phyloP scores from a whole-genome alignment of 768 basidiomycete species.

The Macrocybe gigantea region DNA sequence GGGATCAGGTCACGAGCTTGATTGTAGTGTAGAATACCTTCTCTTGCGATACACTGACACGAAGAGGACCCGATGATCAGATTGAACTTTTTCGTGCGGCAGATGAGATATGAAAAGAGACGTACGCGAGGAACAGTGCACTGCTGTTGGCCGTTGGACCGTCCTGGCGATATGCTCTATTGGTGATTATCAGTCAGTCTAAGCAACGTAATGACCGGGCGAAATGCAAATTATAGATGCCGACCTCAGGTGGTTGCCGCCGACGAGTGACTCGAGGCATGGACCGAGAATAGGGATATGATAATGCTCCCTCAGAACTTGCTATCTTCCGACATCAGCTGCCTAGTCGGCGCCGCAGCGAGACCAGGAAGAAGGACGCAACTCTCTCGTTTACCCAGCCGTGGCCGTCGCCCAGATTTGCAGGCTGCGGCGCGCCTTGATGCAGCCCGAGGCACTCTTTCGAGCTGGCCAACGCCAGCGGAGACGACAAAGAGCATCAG shows the following conservation, averaged over 20 bases:
- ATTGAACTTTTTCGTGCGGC: neutral
- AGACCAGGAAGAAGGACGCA: neutral
- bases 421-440: constrained; percentile 47
- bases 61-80: too few species aligned
- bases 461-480: constrained; percentile 17
- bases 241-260: constrained; percentile 66
- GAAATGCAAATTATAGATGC: neutral
- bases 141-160: constrained; percentile 16
- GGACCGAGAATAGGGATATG: constrained; percentile 61
- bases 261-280: constrained; percentile 61
- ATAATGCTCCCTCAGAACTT: constrained; percentile 65
- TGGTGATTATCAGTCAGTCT: neutral
- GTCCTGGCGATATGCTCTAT: constrained; percentile 14
- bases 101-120: neutral
- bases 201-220: too few species aligned
- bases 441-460: constrained; percentile 66
- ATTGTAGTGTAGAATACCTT: neutral
- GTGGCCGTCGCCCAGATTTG: constrained; percentile 66
- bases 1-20: too few species aligned
- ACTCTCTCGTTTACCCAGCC: constrained; percentile 39
- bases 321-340: constrained; percentile 32
- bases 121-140: constrained; percentile 17
- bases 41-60: constrained; percentile 3
- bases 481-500: too few species aligned
- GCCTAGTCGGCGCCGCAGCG: too few species aligned